Evolutionary conservation across 2,329 filamentous ascomycete species (phyloP), one percentile per base, ranked within the genome.

Genomic region (Trichoderma simmonsii): DNA sequence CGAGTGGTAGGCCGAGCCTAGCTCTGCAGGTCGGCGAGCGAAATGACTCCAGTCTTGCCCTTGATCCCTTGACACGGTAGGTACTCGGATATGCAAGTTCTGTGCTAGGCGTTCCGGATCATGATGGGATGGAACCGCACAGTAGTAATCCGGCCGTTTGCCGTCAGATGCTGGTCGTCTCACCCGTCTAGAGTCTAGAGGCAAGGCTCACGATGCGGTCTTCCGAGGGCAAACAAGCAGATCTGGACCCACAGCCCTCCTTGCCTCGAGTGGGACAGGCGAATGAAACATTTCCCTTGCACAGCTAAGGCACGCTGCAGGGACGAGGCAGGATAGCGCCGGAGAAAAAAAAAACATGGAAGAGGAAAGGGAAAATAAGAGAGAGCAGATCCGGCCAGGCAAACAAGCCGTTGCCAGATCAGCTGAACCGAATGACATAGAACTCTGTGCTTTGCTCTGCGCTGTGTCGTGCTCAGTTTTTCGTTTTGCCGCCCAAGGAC

Each of bases 301-400:
- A 70, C 66, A 62, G 57, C 56, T 48, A 32, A 70, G 66, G 57
- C 66, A 70, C 36, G 66, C 66, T 70, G 66, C 66, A 70, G 66
- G 66, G 66, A 54, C 66, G 43, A 51, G 34, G 57, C 66, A 24
- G 15, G 43, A 59, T 67, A 59, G 64, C 64, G 64, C 56, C 54
- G 57, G 56, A 48, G 65, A 60, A 43, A 68, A 68, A 28, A 43
- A 43, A 30, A 39, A 11, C 15, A 54, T 12, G 3, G 43, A 60
- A 36, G 6, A 56, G 32, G 18, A 43, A 21, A 32, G 30, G 21
- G 34, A 18, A 68, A 36, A 68, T 60, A 32, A 57, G 51, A 26
- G 32, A 36, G 32, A n/a, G 51, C 30, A 36, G 48, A 59, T 21
- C 43, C 43, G 26, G 39, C n/a, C 15, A 57, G 64, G 48, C 51